Evolutionary conservation across 78 protist species (phyloP), one percentile per base, ranked within the genome.

Genomic region (Tieghemostelium lacteum): DNA sequence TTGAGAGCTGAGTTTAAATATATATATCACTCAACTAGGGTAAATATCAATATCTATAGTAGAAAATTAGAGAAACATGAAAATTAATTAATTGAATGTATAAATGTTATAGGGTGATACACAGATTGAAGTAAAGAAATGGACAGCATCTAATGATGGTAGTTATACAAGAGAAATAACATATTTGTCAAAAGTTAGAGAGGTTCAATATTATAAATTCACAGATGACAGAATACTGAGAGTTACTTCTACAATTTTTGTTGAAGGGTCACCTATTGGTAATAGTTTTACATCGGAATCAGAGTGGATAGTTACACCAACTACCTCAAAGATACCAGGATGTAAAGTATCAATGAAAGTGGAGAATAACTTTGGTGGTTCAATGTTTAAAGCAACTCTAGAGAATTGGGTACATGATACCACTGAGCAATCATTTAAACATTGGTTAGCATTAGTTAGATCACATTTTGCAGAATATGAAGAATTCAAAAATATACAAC

Each of bases 381-480:
- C 61, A 0, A 69, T 83, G 91, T 83, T 83, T 58, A 83, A 69
- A 36, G 65, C 63, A 69, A 50, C 31, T 12, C 39, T 83, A 4
- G 91, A 83, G 22, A 58, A 42, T 69, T 83, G 91, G 91, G 91
- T 83, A 26, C 91, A 83, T 45, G 76, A 40, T 31, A 69, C 91
- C 17, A 83, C 91, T 24, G 91, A 83, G 33, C 73, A 73, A 3
- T 83, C 91, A 0, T 83, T 83, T 45, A 83, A 83, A 58, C 57
- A 69, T 20, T 83, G 91, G 91, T 24, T 83, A 26, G 39, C 33
- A 22, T 45, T 83, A 6, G 91, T 83, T 58, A 42, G 91, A 29
- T 34, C 40, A 58, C 91, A 83, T 42, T 76, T 83, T 17, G 91
- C 66, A 60, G 91, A 83, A 22, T 83, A 83, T 83, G 91, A 83